Base-by-base conservation (phyloP, 2,329 filamentous ascomycete genomes). In the Ceratocystiopsis brevicomis region DNA sequence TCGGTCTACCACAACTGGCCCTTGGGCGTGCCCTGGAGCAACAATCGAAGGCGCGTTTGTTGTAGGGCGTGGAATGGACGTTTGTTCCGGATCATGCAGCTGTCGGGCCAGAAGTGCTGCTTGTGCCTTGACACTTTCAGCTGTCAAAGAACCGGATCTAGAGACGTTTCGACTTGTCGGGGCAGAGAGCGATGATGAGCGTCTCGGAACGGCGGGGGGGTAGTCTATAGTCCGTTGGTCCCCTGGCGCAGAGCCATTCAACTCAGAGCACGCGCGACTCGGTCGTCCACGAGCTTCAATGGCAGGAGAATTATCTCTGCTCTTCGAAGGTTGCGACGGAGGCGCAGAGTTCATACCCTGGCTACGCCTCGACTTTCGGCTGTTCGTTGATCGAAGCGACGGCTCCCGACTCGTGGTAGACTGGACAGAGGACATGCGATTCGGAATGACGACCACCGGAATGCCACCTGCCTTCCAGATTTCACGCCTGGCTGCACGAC, bases 361-460 rank as follows among this genome's bases (percentile, higher is more conserved):
- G 43, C 68, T 72, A 46, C 65, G 59, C 51, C 63, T 70, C 2
- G 71, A 71, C 39, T 61, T 65, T 41, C 65, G 66, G 52, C 73
- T 78, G 48, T 70, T 76, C n/a, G 66, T 71, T 17, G 75, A 78
- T 44, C 73, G 66, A 15, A 77, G 57, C 2, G 73, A 77, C 4
- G 68, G 70, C 32, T 71, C 61, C 38, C 54, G 61, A 34, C 61
- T 63, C 6, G 25, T 30, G 42, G 53, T 62, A 9, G 68, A 64
- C 46, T 66, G 68, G 12, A 64, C 57, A 4, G 72, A 76, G 8
- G 73, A 70, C 15, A 57, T 61, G 15, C 75, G 69, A 44, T 71
- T 68, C 8, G 75, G 75, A 41, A 79, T 68, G 17, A 79, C 63
- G 8, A 77, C 65, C 9, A 79, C 74, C 2, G 75, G 75, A 11